Evolutionary conservation across 495 filamentous ascomycete species (phyloP).

Genomic region (Geoglossum glabrum): DNA sequence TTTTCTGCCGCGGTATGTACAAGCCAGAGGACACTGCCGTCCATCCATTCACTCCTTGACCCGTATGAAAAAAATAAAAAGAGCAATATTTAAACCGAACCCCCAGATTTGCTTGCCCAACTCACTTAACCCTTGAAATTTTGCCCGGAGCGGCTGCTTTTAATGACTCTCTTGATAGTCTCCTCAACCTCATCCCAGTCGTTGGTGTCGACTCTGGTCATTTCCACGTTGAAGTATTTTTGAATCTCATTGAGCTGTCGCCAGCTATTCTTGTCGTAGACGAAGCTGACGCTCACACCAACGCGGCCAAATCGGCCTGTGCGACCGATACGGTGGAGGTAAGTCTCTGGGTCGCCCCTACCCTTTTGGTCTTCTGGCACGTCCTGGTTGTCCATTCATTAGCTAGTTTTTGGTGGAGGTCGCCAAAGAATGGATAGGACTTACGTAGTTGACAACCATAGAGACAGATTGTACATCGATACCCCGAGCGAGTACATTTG

Average conservation of each 20-base stretch:
- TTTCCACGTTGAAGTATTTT: constrained; percentile 39
- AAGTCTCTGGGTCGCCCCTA: constrained; percentile 68
- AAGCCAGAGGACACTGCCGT: background rate
- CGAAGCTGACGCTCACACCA: constrained; percentile 86
- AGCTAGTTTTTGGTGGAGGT: background rate
- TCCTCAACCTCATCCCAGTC: constrained; percentile 83
- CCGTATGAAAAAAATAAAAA: background rate
- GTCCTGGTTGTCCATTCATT: constrained; percentile 22
- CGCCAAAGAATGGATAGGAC: background rate
- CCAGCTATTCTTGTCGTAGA: constrained; percentile 61
- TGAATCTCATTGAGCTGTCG: constrained; percentile 56
- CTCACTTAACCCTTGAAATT: too few species aligned
- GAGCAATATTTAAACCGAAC: background rate
- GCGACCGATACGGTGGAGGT: constrained; percentile 93
- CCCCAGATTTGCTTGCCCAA: too few species aligned
- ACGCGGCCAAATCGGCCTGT: constrained; percentile 94
- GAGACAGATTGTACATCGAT: constrained; percentile 95
- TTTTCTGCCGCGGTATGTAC: background rate
- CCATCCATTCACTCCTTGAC: background rate
- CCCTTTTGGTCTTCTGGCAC: constrained; percentile 28
- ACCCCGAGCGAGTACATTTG: constrained; percentile 89
- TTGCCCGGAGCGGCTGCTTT: constrained; percentile 49
- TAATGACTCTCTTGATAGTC: constrained; percentile 63
- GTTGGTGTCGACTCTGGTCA: constrained; percentile 35
- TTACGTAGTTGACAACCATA: constrained; percentile 88